Evolutionary conservation across 257 asterid genomes (phyloP), one percentile per base, ranked within the genome.

Genomic region (Capsicum baccatum): DNA sequence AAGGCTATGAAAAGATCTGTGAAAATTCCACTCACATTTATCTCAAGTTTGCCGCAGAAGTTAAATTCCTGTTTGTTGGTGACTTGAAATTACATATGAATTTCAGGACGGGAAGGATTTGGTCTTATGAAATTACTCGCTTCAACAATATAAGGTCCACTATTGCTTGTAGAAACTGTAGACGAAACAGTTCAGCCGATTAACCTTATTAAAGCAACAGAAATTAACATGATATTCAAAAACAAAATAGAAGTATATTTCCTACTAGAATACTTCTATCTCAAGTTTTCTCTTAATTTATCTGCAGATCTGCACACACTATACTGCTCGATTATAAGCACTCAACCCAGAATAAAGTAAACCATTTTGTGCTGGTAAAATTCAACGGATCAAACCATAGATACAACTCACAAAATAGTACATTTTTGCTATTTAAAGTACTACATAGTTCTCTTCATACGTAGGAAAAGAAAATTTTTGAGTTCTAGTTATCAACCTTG

Each of bases 51-150:
- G 83, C 21, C 0, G 91, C 92, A 39, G 93, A 91, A 56, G 89
- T 44, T 71, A 85, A 86, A 86, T 91, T 92, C 85, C 93, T 92
- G 83, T 86, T 93, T 74, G 93, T 56, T 9, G 97, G 97, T 2
- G 97, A 85, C 88, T 92, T 94, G 33, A 68, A 96, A 93, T 83
- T 94, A 97, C 92, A 92, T 55, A 71, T 92, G 94, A 83, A 94
- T 89, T 50, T 91, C 94, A 85, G 95, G 87, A 59, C 91, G 85
- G n/a, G 91, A 85, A 81, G 86, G 89, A 80, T 90, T 92, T 50
- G 94, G 84, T 88, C 93, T 92, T 86, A 87, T 62, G 15, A 92
- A 94, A 50, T 89, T 97, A 79, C 91, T 90, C 89, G 92, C 84
- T 79, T 92, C 98, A 84, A 93, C 52, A 44, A 93, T 67, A 80